A percentile compares a stretch with the other conserved stretches of the same genome.
Conservation (phyloP, 495 filamentous ascomycete species). For the Tuber umbilicatum region DNA sequence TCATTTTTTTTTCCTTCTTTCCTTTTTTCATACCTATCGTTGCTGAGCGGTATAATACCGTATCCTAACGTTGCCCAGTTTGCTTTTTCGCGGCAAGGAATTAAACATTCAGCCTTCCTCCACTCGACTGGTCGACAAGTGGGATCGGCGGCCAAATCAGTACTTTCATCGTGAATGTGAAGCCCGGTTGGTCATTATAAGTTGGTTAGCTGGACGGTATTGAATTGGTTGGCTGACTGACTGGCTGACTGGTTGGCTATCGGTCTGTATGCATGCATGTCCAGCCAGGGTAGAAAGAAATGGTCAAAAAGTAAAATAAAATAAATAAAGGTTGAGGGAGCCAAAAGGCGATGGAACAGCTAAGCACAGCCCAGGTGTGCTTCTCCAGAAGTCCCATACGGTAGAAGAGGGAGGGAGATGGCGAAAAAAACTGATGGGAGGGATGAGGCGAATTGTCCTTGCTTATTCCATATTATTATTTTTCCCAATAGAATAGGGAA, state of each 20-base stretch:
- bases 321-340: neutral
- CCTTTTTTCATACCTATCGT: neutral
- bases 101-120: neutral
- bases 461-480: neutral
- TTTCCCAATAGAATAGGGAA: neutral
- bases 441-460: constrained; percentile 2
- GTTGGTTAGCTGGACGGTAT: neutral
- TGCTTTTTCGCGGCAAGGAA: constrained; percentile 21
- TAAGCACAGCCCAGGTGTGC: neutral
- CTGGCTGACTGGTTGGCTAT: neutral
- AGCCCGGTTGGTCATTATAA: neutral
- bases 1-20: constrained; percentile 2
- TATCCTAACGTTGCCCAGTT: constrained; percentile 6
- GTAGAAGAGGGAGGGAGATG: neutral
- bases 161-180: neutral
- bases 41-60: neutral
- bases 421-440: constrained; percentile 2
- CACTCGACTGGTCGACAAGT: neutral
- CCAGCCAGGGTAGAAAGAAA: neutral
- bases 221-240: neutral
- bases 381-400: neutral
- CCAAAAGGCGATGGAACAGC: neutral
- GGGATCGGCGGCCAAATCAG: neutral
- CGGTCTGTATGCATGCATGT: neutral
- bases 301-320: neutral